Evolutionary conservation across 805 yeast species (phyloP), one percentile per base, ranked within the genome.

Genomic region (Metschnikowia gelsemii): DNA sequence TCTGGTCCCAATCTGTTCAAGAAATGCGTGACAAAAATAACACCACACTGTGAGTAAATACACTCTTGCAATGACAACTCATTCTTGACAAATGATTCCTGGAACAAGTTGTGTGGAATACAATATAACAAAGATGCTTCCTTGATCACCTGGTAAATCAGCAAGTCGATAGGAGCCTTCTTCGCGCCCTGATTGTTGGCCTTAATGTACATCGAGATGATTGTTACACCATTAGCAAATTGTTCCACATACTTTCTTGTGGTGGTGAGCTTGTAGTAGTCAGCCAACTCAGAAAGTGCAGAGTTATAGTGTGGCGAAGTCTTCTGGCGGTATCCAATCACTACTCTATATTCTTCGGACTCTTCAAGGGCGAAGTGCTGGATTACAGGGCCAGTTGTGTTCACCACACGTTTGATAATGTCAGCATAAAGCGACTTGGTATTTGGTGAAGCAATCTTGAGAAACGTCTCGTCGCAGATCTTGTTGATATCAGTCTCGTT

Each of bases 191-290:
- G 29, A 29, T 34, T 32, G 36, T 42, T 46, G 19, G 56, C 56
- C 50, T 76, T 81, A 57, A 91, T 76, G 65, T 93, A 93, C 73
- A 89, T 77, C 27, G 97, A 89, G 56, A 89, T 79, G 39, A 91
- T 76, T 18, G 96, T 83, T 49, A 83, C 77, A 38, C 96, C 96
- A 59, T 90, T 88, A 51, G 90, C 74, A 62, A 91, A 93, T 62
- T 90, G 93, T 64, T 91, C 99, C 44, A 93, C 89, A 61, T 90
- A 93, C 68, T 89, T 89, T 63, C 96, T 80, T 37, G 93, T 81
- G 45, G 90, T 80, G 33, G 79, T 77, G 54, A 93, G 76, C 49
- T 88, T 85, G 67, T 91, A 91, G 72, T 88, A 93, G 61, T 84
- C 84, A 56, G 90, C 90, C 62, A 91, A 75, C 49, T 90, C 85